Conservation (phyloP, 2,329 filamentous ascomycete genomes). For the Penicillium psychrosexuale region DNA sequence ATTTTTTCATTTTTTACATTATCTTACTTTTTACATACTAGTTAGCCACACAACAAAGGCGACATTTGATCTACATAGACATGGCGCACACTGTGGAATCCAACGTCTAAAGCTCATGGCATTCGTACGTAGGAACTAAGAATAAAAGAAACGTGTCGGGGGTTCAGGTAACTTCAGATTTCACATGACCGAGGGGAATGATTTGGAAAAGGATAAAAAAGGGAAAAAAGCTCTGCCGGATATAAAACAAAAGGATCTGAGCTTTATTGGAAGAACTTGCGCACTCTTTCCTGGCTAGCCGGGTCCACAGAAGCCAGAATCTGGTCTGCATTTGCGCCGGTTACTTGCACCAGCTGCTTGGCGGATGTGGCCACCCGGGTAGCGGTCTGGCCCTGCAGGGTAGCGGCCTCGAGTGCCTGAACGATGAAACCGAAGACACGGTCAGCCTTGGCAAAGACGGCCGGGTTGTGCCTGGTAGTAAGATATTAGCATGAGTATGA, state of each 20-base stretch:
- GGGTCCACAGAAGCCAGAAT: constrained; percentile 71
- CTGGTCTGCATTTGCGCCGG: constrained; percentile 71
- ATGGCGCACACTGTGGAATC: neutral
- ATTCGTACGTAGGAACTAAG: constrained; percentile 9
- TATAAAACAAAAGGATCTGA: constrained; percentile 19
- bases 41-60: neutral
- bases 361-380: constrained; percentile 71
- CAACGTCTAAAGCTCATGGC: constrained; percentile 9
- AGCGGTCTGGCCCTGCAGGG: constrained; percentile 79
- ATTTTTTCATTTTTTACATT: too few species aligned
- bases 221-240: constrained; percentile 11
- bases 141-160: constrained; percentile 21
- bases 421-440: constrained; percentile 83
- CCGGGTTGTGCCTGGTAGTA: constrained; percentile 71
- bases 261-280: constrained; percentile 69
- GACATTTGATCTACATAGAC: neutral
- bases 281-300: constrained; percentile 76
- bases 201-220: constrained; percentile 15
- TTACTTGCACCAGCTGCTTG: constrained; percentile 71
- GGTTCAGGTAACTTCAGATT: constrained; percentile 24
- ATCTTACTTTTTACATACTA: neutral
- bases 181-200: constrained; percentile 26
- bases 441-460: constrained; percentile 70
- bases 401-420: constrained; percentile 86
- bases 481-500: constrained; percentile 13